phyloP scores from a whole-genome alignment of 805 yeast genomes.

The Cyberlindnera americana region DNA sequence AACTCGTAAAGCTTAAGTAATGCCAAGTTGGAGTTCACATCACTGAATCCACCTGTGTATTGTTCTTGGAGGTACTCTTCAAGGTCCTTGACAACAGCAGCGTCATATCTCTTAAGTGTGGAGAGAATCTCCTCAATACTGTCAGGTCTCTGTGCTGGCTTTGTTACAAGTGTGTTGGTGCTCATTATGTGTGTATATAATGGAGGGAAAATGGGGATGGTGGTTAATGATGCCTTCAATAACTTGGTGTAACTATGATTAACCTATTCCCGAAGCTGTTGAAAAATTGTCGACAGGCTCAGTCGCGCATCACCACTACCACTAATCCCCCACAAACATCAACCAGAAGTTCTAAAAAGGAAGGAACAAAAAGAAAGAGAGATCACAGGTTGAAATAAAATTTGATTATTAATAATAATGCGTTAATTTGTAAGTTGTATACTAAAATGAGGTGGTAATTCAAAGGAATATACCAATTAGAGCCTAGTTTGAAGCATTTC shows the following conservation, averaged over 20 bases:
- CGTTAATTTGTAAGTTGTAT: too few species aligned
- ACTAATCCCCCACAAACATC: background rate
- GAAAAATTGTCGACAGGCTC: slow-evolving; percentile 6
- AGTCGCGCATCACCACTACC: slow-evolving; percentile 3
- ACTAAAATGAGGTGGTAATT: too few species aligned
- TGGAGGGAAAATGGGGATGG: background rate
- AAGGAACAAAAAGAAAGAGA: too few species aligned
- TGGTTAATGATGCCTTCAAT: background rate
- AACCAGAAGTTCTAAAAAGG: too few species aligned
- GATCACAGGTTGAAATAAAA: too few species aligned
- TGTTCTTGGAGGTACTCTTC: slow-evolving; percentile 43
- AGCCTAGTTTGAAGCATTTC: slow-evolving; percentile 52
- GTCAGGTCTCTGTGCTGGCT: slow-evolving; percentile 38
- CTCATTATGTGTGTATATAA: slow-evolving; percentile 11
- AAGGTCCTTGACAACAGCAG: slow-evolving; percentile 38
- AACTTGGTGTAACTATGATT: too few species aligned
- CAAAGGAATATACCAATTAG: too few species aligned
- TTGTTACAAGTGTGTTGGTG: slow-evolving; percentile 32
- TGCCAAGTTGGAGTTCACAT: slow-evolving; percentile 43
- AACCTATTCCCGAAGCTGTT: background rate
- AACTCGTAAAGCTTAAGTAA: slow-evolving; percentile 40
- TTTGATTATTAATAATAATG: too few species aligned
- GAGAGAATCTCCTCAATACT: slow-evolving; percentile 37
- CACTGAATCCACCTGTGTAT: slow-evolving; percentile 35
- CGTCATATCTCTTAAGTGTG: slow-evolving; percentile 43